Base-by-base conservation (phyloP, 202 grass and related monocot genomes). In the Schoenoplectus tabernaemontani region DNA sequence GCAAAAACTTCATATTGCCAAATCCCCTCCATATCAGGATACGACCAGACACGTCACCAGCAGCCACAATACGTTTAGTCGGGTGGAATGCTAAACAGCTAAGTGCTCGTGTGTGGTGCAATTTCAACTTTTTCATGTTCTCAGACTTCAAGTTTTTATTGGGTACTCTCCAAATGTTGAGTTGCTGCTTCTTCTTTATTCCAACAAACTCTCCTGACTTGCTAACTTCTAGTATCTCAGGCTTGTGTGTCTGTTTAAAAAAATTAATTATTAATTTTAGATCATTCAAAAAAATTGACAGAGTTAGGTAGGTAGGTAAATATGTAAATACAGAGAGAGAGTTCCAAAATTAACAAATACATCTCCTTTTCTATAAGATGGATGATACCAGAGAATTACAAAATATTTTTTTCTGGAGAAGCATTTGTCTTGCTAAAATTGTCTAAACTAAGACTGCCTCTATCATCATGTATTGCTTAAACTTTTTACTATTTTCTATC, bases 11-110 rank as follows among this genome's bases (percentile, higher is more conserved):
- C 46, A 67, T 77, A 50, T 88, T 89, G 41, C 95, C 91, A 86
- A 95, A 86, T 82, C 76, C 85, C 67, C 86, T 88, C 95, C 95
- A 98, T 36, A 95, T 89, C 28, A 95, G 44, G 37, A 98, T 94
- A 67, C 95, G 81, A 67, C 95, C 91, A 13, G 88, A 89, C 59
- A 76, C 78, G 77, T 95, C 95, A 84, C 95, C 95, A 79, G 77
- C 89, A 26, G 91, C 95, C 30, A 98, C 87, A 44, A 83, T 91
- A 88, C 84, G 84, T 56, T 87, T 64, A 4, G 64, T 95, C 33
- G 95, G 86, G 92, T 98, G 95, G 81, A 98, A 92, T 78, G 95
- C 89, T 73, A 98, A 69, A 57, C 84, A 79, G 73, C 48, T 85
- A 57, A 98, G 51, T 12, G 50, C 51, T 72, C 90, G 93, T 4